Conservation (phyloP, 2,329 filamentous ascomycete genomes). For the Knoxdaviesia proteae region DNA sequence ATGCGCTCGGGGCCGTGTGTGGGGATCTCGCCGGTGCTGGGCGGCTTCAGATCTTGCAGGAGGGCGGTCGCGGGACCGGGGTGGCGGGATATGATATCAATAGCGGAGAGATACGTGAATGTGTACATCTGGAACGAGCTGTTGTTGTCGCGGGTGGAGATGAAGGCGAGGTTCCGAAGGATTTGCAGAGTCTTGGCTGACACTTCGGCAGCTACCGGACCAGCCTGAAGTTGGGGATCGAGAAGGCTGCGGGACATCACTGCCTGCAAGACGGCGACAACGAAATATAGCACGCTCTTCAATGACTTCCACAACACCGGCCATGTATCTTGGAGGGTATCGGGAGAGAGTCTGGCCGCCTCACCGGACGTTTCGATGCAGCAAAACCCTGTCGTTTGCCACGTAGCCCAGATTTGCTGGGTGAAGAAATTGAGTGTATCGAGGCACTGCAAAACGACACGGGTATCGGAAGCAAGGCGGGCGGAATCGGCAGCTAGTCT, state of each 20-base stretch:
- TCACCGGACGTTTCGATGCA: slow-evolving; percentile 52
- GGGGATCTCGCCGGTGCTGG: slow-evolving; percentile 31
- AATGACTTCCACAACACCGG: slow-evolving; percentile 57
- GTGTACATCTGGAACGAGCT: slow-evolving; percentile 63
- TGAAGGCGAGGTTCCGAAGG: slow-evolving; percentile 62
- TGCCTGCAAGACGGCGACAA: slow-evolving; percentile 54
- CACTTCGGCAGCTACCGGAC: slow-evolving; percentile 33
- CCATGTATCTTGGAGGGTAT: slow-evolving; percentile 45
- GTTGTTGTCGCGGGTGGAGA: slow-evolving; percentile 54
- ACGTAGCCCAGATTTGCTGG: slow-evolving; percentile 44
- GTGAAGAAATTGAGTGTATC: slow-evolving; percentile 50
- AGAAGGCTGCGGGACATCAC: slow-evolving; percentile 43
- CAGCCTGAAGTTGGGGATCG: slow-evolving; percentile 21
- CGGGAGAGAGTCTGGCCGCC: slow-evolving; percentile 35
- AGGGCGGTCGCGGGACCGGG: slow-evolving; percentile 44
- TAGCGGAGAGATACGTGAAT: slow-evolving; percentile 63
- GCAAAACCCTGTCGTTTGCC: slow-evolving; percentile 56
- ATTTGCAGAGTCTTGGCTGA: slow-evolving; percentile 52
- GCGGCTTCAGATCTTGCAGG: slow-evolving; percentile 35
- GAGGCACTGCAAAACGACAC: slow-evolving; percentile 24
- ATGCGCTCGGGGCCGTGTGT: slow-evolving; percentile 42
- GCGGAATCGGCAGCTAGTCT: slow-evolving; percentile 43
- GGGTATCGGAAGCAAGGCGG: slow-evolving; percentile 26
- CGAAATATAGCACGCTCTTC: slow-evolving; percentile 53
- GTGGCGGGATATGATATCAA: slow-evolving; percentile 63